Evolutionary conservation across 495 filamentous ascomycete genomes (phyloP).

Genomic region (Daldinia caldariorum): DNA sequence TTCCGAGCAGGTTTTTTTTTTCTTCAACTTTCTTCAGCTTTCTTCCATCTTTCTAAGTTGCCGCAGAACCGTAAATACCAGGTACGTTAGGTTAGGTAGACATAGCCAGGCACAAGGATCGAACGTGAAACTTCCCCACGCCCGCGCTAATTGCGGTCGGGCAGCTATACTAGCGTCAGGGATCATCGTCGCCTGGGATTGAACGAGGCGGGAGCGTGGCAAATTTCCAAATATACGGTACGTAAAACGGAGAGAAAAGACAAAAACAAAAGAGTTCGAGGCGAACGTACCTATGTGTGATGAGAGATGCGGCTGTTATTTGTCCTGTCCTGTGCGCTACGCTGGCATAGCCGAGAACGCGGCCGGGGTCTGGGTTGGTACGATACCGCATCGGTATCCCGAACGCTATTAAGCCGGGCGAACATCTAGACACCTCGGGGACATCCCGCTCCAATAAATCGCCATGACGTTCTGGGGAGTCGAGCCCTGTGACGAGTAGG

Average conservation of each 20-base stretch:
- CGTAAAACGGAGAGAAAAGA: no score
- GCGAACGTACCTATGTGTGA: no score
- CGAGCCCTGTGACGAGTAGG: conserved; percentile 1
- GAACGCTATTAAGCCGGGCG: conserved; percentile 18
- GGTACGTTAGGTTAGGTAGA: no score
- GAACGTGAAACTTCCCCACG: background rate
- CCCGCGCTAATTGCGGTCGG: background rate
- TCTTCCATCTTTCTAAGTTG: no score
- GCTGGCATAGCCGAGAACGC: background rate
- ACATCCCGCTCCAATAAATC: background rate
- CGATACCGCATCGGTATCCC: conserved; percentile 13
- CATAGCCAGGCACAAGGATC: no score
- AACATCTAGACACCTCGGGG: background rate
- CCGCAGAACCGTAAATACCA: background rate
- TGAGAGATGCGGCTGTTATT: background rate
- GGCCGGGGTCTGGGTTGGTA: background rate
- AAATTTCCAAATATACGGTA: background rate
- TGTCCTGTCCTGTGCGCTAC: background rate
- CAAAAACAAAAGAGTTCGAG: no score
- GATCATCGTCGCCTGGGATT: background rate
- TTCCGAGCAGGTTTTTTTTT: no score
- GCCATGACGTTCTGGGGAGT: conserved; percentile 4
- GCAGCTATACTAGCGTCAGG: conserved; percentile 3
- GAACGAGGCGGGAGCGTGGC: conserved; percentile 1
- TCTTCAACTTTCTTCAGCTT: no score